Conservation (phyloP, 176 grass and related monocot genomes). For the Eleusine coracana region DNA sequence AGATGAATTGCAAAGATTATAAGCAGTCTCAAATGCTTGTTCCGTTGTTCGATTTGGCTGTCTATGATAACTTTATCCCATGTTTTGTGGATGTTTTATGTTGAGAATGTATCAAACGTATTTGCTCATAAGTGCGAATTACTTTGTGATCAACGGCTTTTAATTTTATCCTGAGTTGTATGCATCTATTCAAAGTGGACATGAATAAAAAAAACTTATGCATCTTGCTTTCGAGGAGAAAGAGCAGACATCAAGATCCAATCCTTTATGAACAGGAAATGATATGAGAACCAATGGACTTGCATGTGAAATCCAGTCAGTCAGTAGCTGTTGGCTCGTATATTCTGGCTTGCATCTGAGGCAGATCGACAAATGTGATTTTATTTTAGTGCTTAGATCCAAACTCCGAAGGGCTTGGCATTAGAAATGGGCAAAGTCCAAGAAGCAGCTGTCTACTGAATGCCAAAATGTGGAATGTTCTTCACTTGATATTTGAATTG, state of each 20-base stretch:
- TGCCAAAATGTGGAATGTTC: constrained; percentile 41
- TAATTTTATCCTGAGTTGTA: constrained; percentile 5
- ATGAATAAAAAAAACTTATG: neutral
- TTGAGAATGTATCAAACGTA: neutral
- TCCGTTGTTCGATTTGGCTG: neutral
- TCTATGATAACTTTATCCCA: neutral
- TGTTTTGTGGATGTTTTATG: neutral
- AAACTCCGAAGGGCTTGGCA: constrained; percentile 8
- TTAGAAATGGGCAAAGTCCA: constrained; percentile 31
- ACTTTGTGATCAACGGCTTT: constrained; percentile 2
- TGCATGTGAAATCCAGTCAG: constrained; percentile 42
- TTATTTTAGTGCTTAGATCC: constrained; percentile 49
- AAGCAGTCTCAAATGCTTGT: neutral
- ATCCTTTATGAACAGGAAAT: constrained; percentile 25
- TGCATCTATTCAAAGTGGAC: neutral
- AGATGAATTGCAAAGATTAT: neutral
- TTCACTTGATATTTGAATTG: constrained; percentile 14
- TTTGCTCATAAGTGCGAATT: neutral
- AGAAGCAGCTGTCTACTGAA: constrained; percentile 9
- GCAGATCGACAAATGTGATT: constrained; percentile 32
- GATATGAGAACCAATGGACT: neutral
- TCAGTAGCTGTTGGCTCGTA: constrained; percentile 2
- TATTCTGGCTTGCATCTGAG: constrained; percentile 44
- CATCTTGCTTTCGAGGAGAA: neutral
- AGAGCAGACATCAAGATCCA: neutral